These are phyloP conservation scores for Saussurea involucrata DNA, from an alignment of 129 eudicot genomes.

Conservation along the genomic window DNA sequence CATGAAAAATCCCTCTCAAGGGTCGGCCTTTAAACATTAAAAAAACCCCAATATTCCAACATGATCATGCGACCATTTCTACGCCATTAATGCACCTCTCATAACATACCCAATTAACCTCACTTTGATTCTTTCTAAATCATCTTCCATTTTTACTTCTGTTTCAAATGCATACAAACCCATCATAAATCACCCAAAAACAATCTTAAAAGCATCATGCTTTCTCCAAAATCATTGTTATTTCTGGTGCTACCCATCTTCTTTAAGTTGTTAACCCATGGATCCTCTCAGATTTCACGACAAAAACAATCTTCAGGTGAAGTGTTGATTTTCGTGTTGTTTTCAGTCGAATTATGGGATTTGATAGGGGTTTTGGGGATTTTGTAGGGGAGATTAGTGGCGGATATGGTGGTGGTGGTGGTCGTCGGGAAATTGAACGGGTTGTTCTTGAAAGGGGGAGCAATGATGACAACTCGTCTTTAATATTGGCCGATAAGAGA, in stretches of 20 bases:
- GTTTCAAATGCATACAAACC: constrained; percentile 7
- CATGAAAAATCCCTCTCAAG: constrained; percentile 9
- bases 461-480: constrained; percentile 41
- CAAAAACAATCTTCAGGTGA: constrained; percentile 4
- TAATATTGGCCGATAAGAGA: constrained; percentile 68
- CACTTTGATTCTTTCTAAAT: background rate
- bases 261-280: constrained; percentile 23
- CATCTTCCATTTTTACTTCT: background rate
- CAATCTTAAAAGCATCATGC: constrained; percentile 4
- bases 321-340: background rate
- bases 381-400: constrained; percentile 23
- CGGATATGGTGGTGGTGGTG: constrained; percentile 10
- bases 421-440: constrained; percentile 32
- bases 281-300: constrained; percentile 18
- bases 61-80: constrained; percentile 15
- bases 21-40: constrained; percentile 35
- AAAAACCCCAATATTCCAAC: constrained; percentile 22
- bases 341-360: background rate
- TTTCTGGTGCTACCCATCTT: constrained; percentile 27
- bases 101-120: too few species aligned
- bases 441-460: constrained; percentile 31
- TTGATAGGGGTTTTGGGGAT: background rate
- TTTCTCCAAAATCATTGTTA: constrained; percentile 2
- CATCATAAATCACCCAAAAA: constrained; percentile 3
- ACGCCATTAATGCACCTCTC: constrained; percentile 14